phyloP scores from a whole-genome alignment of 345 rosid genomes.

The Eucalyptus pauciflora region DNA sequence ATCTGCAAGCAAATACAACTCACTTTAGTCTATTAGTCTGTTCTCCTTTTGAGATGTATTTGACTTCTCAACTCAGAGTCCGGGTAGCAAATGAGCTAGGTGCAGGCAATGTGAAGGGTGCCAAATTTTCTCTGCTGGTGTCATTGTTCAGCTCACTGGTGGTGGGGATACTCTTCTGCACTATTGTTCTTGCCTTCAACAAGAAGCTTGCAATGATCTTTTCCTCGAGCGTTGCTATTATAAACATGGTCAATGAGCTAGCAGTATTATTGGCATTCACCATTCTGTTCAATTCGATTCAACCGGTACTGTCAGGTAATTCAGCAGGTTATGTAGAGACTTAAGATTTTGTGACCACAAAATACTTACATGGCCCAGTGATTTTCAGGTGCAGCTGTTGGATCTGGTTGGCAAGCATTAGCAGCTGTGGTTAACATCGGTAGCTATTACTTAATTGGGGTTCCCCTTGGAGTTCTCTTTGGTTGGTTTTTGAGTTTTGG shows the following conservation, averaged over 20 bases:
- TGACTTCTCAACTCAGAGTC: conserved; percentile 13
- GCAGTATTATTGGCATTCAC: conserved; percentile 32
- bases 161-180: conserved; percentile 23
- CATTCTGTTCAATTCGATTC: conserved; percentile 41
- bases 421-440: conserved; percentile 34
- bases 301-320: conserved; percentile 50
- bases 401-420: conserved; percentile 42
- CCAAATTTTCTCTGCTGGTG: conserved; percentile 41
- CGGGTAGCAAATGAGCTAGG: conserved; percentile 50
- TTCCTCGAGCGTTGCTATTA: conserved; percentile 24
- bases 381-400: conserved; percentile 38
- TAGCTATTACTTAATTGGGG: conserved; percentile 36
- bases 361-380: not conserved
- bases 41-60: not conserved
- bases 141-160: conserved; percentile 20
- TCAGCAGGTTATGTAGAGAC: not conserved
- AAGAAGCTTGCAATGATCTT: conserved; percentile 33
- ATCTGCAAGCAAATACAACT: not conserved
- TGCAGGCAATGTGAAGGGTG: conserved; percentile 34
- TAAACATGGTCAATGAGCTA: conserved; percentile 21
- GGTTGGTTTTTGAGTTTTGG: conserved; percentile 33
- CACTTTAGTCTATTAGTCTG: not conserved
- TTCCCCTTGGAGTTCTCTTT: conserved; percentile 31
- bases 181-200: conserved; percentile 20
- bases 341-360: not conserved